These are phyloP conservation scores for Aspergillus avenaceus DNA, from an alignment of 495 filamentous ascomycete species.

Conservation along the genomic window DNA sequence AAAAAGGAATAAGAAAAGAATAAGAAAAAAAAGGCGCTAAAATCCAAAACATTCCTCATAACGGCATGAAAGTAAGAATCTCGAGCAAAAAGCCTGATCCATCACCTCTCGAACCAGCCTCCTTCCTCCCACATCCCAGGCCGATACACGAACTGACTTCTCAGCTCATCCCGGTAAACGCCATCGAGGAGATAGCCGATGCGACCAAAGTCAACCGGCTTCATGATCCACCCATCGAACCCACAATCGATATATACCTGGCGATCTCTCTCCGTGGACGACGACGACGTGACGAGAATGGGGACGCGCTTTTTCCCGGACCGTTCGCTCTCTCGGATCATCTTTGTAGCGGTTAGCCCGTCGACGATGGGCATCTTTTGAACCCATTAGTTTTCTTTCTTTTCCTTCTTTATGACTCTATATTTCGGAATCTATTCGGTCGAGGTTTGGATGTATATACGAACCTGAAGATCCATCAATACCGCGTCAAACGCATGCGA, in stretches of 20 bases:
- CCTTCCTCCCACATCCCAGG: neutral
- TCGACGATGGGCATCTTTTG: constrained; percentile 87
- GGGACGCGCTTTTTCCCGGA: constrained; percentile 41
- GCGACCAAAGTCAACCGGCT: constrained; percentile 72
- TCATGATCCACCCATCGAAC: constrained; percentile 87
- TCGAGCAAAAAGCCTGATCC: neutral
- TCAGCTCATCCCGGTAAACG: constrained; percentile 41
- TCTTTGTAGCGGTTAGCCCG: constrained; percentile 70
- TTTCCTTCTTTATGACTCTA: no score
- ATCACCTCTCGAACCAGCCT: neutral
- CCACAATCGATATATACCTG: constrained; percentile 69
- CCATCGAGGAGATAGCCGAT: constrained; percentile 58
- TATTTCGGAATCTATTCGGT: no score
- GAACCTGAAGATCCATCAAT: constrained; percentile 94
- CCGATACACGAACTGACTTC: neutral
- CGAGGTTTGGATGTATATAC: constrained; percentile 5
- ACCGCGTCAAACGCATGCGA: constrained; percentile 62
- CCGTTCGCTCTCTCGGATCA: constrained; percentile 72
- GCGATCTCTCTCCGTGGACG: constrained; percentile 63
- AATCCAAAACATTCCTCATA: neutral
- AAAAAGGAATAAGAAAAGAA: neutral
- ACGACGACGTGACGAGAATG: constrained; percentile 85
- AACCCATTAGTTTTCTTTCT: constrained; percentile 7
- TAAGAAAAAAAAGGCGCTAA: no score
- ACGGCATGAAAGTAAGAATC: neutral